Evolutionary conservation across 306 rosid genomes (phyloP).

Genomic region (Cucurbita moschata): DNA sequence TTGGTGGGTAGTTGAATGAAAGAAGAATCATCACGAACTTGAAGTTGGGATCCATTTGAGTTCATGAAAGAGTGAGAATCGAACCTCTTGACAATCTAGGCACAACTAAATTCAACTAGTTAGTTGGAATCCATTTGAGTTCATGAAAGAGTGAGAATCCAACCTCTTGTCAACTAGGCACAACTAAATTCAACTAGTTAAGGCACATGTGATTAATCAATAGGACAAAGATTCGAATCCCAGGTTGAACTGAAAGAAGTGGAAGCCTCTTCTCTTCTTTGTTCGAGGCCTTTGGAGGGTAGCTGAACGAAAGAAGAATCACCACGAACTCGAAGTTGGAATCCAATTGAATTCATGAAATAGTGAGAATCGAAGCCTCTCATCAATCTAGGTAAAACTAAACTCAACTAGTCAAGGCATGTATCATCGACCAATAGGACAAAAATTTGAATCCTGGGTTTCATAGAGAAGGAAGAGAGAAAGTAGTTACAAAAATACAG

Average conservation of each 20-base stretch:
- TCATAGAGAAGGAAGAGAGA: neutral
- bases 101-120: too few relatives aligned
- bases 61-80: neutral
- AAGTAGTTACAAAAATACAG: neutral
- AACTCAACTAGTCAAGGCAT: too few relatives aligned
- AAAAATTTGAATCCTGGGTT: too few relatives aligned
- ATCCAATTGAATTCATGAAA: neutral
- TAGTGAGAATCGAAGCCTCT: neutral
- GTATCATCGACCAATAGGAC: too few relatives aligned
- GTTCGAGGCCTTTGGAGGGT: neutral
- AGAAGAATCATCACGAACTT: neutral
- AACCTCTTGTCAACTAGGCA: neutral
- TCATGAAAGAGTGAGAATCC: neutral
- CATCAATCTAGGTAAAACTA: too few relatives aligned
- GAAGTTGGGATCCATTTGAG: neutral
- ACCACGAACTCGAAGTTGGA: neutral
- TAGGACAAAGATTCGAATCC: too few relatives aligned
- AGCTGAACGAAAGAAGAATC: neutral
- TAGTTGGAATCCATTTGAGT: neutral
- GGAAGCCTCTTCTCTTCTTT: neutral
- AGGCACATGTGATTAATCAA: too few relatives aligned
- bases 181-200: too few relatives aligned
- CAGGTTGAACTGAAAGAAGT: too few relatives aligned
- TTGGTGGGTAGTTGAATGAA: neutral
- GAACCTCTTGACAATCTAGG: neutral